phyloP scores from a whole-genome alignment of 2,329 filamentous ascomycete genomes.

The Trichoderma sp. region DNA sequence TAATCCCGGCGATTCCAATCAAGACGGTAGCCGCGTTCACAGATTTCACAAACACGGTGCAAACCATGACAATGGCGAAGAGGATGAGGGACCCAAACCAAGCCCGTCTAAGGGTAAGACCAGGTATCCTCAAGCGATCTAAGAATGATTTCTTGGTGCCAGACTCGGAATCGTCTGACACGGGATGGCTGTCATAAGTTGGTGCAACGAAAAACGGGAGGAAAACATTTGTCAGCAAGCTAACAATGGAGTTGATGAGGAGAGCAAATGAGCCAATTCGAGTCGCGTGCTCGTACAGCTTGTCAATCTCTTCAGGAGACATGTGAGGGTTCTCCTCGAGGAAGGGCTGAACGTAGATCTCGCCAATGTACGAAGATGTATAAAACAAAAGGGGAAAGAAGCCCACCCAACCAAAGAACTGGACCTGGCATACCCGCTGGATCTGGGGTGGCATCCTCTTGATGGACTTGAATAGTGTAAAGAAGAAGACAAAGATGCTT shows the following conservation, averaged over 20 bases:
- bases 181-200: conserved; percentile 62
- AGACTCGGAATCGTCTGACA: conserved; percentile 35
- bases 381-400: conserved; percentile 98
- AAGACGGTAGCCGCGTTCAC: conserved; percentile 73
- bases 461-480: conserved; percentile 73
- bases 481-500: conserved; percentile 78
- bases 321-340: conserved; percentile 78
- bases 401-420: conserved; percentile 88
- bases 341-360: conserved; percentile 85
- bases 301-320: conserved; percentile 72
- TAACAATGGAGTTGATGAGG: conserved; percentile 83
- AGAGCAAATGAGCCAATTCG: conserved; percentile 87
- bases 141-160: conserved; percentile 48
- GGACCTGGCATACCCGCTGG: conserved; percentile 75
- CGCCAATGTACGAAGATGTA: conserved; percentile 88
- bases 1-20: conserved; percentile 80
- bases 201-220: conserved; percentile 85
- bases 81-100: conserved; percentile 87
- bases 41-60: conserved; percentile 75
- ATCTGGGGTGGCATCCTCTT: conserved; percentile 79
- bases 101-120: conserved; percentile 81
- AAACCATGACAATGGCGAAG: conserved; percentile 79
- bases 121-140: conserved; percentile 70
- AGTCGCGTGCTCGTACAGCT: conserved; percentile 81
- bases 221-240: conserved; percentile 77